Conservation (phyloP, 805 yeast genomes). For the Lipomyces japonicus region DNA sequence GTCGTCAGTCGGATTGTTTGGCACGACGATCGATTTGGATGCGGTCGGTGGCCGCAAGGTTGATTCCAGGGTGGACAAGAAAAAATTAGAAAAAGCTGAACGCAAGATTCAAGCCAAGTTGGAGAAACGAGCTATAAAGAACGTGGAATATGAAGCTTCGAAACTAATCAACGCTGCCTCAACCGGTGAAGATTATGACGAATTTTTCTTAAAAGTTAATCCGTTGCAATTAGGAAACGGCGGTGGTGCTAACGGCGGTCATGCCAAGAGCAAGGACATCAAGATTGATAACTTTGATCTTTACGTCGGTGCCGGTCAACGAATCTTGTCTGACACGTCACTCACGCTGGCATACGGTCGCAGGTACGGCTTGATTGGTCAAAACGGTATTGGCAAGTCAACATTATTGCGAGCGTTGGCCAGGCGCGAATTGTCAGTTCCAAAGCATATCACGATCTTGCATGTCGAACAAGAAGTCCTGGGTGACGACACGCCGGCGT, state of each 20-base stretch:
- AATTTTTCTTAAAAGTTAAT: constrained; percentile 89
- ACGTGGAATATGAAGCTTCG: constrained; percentile 91
- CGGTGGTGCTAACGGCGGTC: constrained; percentile 57
- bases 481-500: constrained; percentile 87
- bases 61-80: constrained; percentile 92
- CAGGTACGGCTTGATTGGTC: constrained; percentile 96
- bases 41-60: constrained; percentile 80
- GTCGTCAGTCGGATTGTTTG: constrained; percentile 71
- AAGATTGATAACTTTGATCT: constrained; percentile 89
- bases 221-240: constrained; percentile 88
- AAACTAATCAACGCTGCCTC: constrained; percentile 62
- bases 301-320: constrained; percentile 91
- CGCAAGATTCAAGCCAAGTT: constrained; percentile 95
- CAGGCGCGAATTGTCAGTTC: constrained; percentile 88
- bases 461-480: constrained; percentile 96
- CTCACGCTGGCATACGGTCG: constrained; percentile 86
- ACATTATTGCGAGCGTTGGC: constrained; percentile 87
- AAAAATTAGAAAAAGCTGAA: constrained; percentile 96
- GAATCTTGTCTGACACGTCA: constrained; percentile 84
- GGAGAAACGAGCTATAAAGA: constrained; percentile 60
- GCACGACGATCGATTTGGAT: constrained; percentile 79
- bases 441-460: constrained; percentile 89
- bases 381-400: constrained; percentile 99
- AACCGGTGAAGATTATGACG: constrained; percentile 74
- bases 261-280: constrained; percentile 96